Evolutionary conservation across 768 basidiomycete genomes (phyloP).

Genomic region (Suillus luteus): DNA sequence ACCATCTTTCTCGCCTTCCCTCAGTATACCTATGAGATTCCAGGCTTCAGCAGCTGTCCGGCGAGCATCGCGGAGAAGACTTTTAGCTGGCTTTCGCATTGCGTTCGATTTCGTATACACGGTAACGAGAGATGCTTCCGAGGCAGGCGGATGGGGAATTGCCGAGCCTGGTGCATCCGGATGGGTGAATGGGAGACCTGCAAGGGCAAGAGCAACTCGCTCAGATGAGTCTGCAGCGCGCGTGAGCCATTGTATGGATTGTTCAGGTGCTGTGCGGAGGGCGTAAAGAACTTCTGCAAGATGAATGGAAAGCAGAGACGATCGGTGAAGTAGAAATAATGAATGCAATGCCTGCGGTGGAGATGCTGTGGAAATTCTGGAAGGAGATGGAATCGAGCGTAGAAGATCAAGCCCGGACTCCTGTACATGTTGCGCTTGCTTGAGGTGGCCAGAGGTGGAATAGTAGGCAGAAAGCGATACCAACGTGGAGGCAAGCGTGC

Average conservation of each 20-base stretch:
- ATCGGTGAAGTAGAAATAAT: slow-evolving; percentile 69
- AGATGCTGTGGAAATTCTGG: slow-evolving; percentile 44
- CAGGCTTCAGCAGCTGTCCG: slow-evolving; percentile 74
- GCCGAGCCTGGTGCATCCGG: slow-evolving; percentile 37
- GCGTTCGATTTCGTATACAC: slow-evolving; percentile 48
- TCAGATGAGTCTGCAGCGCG: slow-evolving; percentile 71
- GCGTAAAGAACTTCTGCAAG: slow-evolving; percentile 72
- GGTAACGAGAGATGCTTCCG: slow-evolving; percentile 43
- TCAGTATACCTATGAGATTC: slow-evolving; percentile 69
- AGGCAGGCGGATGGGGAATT: slow-evolving; percentile 39
- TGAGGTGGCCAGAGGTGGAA: slow-evolving; percentile 57
- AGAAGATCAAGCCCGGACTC: slow-evolving; percentile 57
- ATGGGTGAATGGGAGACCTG: slow-evolving; percentile 40
- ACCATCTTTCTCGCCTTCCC: slow-evolving; percentile 42
- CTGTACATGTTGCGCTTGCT: slow-evolving; percentile 57
- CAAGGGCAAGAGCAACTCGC: slow-evolving; percentile 57
- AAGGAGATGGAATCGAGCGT: slow-evolving; percentile 52
- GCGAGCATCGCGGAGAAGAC: slow-evolving; percentile 67
- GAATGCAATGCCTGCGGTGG: slow-evolving; percentile 64
- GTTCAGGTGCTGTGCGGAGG: slow-evolving; percentile 38
- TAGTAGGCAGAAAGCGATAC: slow-evolving; percentile 75
- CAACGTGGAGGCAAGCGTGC: slow-evolving; percentile 59
- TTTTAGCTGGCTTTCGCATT: slow-evolving; percentile 56
- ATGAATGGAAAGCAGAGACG: slow-evolving; percentile 72
- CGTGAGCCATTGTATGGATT: slow-evolving; percentile 57